These are phyloP conservation scores for Echria macrotheca DNA, from an alignment of 495 filamentous ascomycete genomes.

Conservation along the genomic window DNA sequence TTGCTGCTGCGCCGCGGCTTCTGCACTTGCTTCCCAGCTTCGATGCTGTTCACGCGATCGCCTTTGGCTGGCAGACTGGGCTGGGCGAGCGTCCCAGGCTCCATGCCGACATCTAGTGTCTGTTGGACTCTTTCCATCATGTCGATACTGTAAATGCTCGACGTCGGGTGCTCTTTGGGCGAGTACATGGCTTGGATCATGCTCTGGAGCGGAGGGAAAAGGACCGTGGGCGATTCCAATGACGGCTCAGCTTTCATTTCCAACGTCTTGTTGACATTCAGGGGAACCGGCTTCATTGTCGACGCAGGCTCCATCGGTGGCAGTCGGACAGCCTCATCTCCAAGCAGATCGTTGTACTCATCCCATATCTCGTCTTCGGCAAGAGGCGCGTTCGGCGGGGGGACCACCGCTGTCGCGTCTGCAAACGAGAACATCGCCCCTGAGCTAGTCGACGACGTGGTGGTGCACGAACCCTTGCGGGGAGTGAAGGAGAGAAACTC, in stretches of 20 bases:
- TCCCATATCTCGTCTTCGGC: constrained; percentile 90
- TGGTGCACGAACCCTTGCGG: constrained; percentile 63
- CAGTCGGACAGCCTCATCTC: constrained; percentile 43
- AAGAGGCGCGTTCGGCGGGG: constrained; percentile 49
- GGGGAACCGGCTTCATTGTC: constrained; percentile 39
- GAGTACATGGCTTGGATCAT: constrained; percentile 27
- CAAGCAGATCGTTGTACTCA: constrained; percentile 88
- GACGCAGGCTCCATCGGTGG: constrained; percentile 53
- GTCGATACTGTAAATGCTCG: constrained; percentile 41
- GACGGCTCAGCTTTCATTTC: constrained; percentile 21
- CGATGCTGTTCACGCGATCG: constrained; percentile 27
- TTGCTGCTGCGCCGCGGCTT: constrained; percentile 22
- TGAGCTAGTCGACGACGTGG: constrained; percentile 55
- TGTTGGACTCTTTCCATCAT: constrained; percentile 43
- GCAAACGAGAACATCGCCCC: constrained; percentile 47
- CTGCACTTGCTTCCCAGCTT: constrained; percentile 16
- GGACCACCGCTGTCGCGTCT: constrained; percentile 58
- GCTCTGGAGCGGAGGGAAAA: constrained; percentile 24
- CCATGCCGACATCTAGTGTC: constrained; percentile 42
- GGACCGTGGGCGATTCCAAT: constrained; percentile 38
- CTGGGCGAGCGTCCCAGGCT: too few relatives aligned
- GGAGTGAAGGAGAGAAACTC: constrained; percentile 71
- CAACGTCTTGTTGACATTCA: constrained; percentile 27
- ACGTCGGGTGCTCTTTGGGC: constrained; percentile 25
- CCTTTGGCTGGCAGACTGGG: too few relatives aligned